These are phyloP conservation scores for Epichloe festucae DNA, from an alignment of 2,329 filamentous ascomycete species.

Conservation along the genomic window DNA sequence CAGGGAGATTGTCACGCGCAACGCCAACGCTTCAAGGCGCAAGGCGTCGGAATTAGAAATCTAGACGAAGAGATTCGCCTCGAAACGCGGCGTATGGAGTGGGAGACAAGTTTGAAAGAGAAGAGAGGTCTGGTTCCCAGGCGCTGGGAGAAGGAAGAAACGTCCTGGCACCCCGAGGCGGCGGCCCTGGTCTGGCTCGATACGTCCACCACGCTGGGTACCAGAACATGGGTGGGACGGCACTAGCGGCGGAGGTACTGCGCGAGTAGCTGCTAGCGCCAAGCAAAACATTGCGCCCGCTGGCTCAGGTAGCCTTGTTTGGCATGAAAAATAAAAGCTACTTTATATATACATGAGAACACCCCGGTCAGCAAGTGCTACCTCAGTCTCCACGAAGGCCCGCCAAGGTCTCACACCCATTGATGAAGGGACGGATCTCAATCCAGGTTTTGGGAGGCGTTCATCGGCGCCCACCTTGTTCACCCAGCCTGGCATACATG, in stretches of 20 bases:
- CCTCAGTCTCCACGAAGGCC: conserved; percentile 23
- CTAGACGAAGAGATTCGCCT: conserved; percentile 14
- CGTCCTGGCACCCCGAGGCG: conserved; percentile 24
- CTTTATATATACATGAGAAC: conserved; percentile 20
- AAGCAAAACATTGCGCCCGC: background rate
- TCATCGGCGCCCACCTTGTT: conserved; percentile 10
- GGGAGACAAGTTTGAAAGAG: conserved; percentile 22
- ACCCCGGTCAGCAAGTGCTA: conserved; percentile 19
- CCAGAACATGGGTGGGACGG: conserved; percentile 24
- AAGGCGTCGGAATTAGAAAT: conserved; percentile 7
- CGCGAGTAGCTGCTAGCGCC: conserved; percentile 14
- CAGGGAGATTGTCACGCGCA: background rate
- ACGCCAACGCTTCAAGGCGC: background rate
- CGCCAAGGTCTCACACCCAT: conserved; percentile 26
- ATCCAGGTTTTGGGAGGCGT: conserved; percentile 23
- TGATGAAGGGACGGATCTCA: conserved; percentile 25
- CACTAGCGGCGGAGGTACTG: conserved; percentile 17
- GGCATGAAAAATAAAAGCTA: conserved; percentile 10
- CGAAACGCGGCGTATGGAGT: conserved; percentile 16
- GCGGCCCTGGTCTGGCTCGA: conserved; percentile 23
- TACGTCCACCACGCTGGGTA: conserved; percentile 20
- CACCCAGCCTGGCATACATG: background rate
- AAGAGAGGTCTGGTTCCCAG: conserved; percentile 21
- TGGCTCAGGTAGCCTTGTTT: background rate
- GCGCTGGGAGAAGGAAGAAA: conserved; percentile 25